Conservation (phyloP, 164 flowering plant species). For the Umbilicus rupestris region DNA sequence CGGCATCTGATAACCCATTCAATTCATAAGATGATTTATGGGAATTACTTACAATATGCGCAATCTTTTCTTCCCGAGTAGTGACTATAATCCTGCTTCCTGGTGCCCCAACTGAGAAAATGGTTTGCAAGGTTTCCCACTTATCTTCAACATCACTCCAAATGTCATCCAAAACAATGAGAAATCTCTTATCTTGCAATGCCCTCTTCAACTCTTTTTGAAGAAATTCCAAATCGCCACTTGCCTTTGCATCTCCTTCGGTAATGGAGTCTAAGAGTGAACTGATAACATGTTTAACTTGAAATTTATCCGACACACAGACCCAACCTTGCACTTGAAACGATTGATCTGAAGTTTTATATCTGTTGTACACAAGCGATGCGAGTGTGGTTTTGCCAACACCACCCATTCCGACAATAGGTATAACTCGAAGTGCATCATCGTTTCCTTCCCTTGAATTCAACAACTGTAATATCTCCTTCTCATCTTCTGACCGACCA, state of each 20-base stretch:
- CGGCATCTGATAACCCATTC: conserved; percentile 12
- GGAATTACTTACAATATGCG: conserved; percentile 9
- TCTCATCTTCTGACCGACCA: background rate
- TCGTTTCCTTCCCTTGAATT: too few species aligned
- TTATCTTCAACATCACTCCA: conserved; percentile 14
- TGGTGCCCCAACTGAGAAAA: conserved; percentile 12
- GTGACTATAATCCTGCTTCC: conserved; percentile 27
- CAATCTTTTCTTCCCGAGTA: conserved; percentile 17
- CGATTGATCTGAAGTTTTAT: background rate
- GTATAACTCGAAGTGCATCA: conserved; percentile 6
- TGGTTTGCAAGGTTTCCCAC: conserved; percentile 18
- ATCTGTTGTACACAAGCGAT: conserved; percentile 20
- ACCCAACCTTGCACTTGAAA: conserved; percentile 20
- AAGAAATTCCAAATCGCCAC: conserved; percentile 4
- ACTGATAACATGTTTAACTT: conserved; percentile 13
- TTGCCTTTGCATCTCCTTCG: background rate
- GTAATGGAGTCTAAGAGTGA: background rate
- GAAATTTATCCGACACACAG: conserved; percentile 18
- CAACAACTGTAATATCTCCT: conserved; percentile 9
- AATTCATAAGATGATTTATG: background rate
- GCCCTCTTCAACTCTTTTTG: conserved; percentile 11
- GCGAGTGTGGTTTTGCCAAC: conserved; percentile 30
- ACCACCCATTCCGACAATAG: conserved; percentile 27
- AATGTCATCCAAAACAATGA: conserved; percentile 26
- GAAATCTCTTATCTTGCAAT: conserved; percentile 15